These are phyloP conservation scores for Colletotrichum higginsianum DNA, from an alignment of 2,329 filamentous ascomycete species.

Conservation along the genomic window DNA sequence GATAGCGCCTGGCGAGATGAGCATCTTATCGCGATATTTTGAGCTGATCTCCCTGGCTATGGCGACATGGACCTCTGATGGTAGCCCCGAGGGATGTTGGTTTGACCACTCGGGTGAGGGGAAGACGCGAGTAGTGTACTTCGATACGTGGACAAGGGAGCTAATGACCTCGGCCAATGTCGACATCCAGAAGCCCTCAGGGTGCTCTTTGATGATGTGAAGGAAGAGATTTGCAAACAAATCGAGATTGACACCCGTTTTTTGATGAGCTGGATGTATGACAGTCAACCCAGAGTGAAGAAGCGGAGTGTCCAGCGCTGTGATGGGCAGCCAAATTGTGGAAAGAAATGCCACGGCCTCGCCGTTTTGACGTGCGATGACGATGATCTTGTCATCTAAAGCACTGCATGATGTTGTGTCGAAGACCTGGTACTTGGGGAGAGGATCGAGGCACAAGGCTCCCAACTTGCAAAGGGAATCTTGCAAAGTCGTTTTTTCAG, in stretches of 20 bases:
- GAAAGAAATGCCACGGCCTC: background rate
- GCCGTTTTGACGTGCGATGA: background rate
- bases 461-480: background rate
- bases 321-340: background rate
- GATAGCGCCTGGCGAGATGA: background rate
- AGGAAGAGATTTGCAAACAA: background rate
- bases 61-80: background rate
- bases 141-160: background rate
- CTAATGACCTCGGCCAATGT: constrained; percentile 1
- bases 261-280: background rate
- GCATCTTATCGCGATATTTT: background rate
- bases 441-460: background rate
- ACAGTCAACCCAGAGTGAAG: constrained; percentile 2
- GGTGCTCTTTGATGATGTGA: background rate
- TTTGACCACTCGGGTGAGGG: background rate
- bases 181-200: background rate
- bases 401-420: background rate
- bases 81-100: background rate
- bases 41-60: background rate
- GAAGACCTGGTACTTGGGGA: background rate
- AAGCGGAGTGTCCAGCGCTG: background rate
- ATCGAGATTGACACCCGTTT: background rate
- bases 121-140: background rate
- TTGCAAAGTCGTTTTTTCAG: background rate
- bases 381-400: background rate